Evolutionary conservation across 2,329 filamentous ascomycete species (phyloP), one percentile per base, ranked within the genome.

Genomic region (Fusarium sp.): DNA sequence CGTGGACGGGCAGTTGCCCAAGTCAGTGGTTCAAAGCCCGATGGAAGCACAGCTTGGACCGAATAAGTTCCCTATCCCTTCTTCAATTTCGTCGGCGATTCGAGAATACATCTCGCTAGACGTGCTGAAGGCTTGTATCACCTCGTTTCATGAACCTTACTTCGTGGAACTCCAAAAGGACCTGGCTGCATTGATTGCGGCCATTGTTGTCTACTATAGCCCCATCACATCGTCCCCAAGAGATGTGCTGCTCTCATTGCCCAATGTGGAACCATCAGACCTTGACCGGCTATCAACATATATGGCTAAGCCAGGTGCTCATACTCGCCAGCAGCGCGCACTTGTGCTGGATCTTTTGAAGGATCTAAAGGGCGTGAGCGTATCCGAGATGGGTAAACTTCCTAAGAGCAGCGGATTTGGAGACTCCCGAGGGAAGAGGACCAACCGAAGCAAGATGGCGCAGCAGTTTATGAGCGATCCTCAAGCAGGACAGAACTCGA

Each of bases 151-250:
- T 80, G 96, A 99, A 71, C 91, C 93, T 0, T 97, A 98, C 79
- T 99, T 98, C 79, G 94, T 97, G 34, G 96, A 99, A 72, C 88
- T 97, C 66, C 96, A 99, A 75, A 95, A 94, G 77, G 94, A 99
- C 52, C 85, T 99, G 23, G 95, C 94, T 1, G 88, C 90, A 23
- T 84, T 98, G 37, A 97, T 99, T 65, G 94, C 94, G 0, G 88
- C 90, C 6, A 96, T 98, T 65, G 85, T 97, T 72, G 86, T 91
- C 10, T 87, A 92, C 65, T 97, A 97, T 77, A 88, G 88, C 13
- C 83, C 87, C 0, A 79, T 87, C 33, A 94, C 91, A 9, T 75
- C 84, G 8, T 96, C 92, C 1, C 93, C 94, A 0, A 85, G 89
- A 20, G 83, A 89, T 7, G 87, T 98, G 38, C 85, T 99, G n/a